Conservation (phyloP, 2,329 filamentous ascomycete genomes). For the Thelonectria olida region DNA sequence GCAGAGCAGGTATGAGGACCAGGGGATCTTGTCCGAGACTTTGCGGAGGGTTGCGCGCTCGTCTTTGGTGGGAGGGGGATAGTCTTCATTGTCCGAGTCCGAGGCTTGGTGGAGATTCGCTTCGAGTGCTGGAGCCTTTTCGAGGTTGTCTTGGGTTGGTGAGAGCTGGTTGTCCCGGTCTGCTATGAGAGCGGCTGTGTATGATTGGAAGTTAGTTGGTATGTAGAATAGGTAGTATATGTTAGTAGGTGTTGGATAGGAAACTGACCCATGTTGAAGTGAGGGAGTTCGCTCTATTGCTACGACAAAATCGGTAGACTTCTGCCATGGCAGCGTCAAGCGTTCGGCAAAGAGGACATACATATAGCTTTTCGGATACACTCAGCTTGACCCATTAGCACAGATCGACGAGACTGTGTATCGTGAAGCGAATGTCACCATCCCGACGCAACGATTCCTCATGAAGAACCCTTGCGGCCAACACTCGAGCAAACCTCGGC, state of each 20-base stretch:
- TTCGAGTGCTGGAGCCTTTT: background rate
- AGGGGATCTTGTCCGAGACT: conserved; percentile 58
- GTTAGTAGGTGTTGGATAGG: too few relatives aligned
- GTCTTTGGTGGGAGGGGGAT: background rate
- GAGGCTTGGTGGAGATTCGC: conserved; percentile 1
- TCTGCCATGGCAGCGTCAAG: too few relatives aligned
- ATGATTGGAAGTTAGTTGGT: too few relatives aligned
- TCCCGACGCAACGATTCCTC: background rate
- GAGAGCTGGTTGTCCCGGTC: background rate
- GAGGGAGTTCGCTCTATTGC: too few relatives aligned
- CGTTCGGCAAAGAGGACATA: too few relatives aligned
- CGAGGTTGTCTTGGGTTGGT: background rate
- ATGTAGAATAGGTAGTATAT: too few relatives aligned
- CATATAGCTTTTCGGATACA: too few relatives aligned
- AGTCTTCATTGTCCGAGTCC: background rate
- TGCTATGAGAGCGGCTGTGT: too few relatives aligned
- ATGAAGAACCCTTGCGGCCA: background rate
- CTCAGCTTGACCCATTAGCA: too few relatives aligned
- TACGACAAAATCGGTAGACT: too few relatives aligned
- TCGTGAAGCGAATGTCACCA: conserved; percentile 1
- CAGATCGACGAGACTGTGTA: too few relatives aligned
- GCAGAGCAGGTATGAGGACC: conserved; percentile 65
- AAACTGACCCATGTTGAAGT: background rate
- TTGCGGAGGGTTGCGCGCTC: conserved; percentile 2
- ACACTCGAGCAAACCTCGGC: background rate